Evolutionary conservation across 2,329 filamentous ascomycete genomes (phyloP).

Genomic region (Penicillium griseofulvum): DNA sequence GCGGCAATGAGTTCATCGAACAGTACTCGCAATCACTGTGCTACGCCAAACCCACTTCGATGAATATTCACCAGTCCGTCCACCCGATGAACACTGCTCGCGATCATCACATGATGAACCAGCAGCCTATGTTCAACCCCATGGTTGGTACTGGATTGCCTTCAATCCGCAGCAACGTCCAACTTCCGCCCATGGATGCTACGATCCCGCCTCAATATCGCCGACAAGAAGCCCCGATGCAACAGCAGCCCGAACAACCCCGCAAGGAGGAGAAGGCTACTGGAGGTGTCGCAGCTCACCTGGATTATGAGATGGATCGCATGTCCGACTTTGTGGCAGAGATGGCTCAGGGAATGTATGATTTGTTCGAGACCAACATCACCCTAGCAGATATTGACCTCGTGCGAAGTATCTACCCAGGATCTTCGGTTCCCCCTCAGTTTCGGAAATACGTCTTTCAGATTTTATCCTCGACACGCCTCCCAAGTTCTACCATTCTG

Average conservation of each 20-base stretch:
- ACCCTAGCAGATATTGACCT: slow-evolving; percentile 62
- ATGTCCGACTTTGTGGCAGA: slow-evolving; percentile 96
- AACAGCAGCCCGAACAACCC: slow-evolving; percentile 35
- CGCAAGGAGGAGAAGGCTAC: slow-evolving; percentile 65
- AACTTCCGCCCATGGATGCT: slow-evolving; percentile 42
- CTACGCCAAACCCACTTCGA: slow-evolving; percentile 38
- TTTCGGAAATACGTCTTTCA: slow-evolving; percentile 92
- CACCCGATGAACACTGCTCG: slow-evolving; percentile 33
- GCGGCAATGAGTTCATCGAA: slow-evolving; percentile 46
- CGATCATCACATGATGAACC: slow-evolving; percentile 34
- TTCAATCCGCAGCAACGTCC: slow-evolving; percentile 41
- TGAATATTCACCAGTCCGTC: slow-evolving; percentile 34
- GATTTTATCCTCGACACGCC: slow-evolving; percentile 82
- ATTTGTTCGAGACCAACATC: slow-evolving; percentile 54
- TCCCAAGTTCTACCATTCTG: slow-evolving; percentile 87
- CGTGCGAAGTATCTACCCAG: slow-evolving; percentile 61
- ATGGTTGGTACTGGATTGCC: slow-evolving; percentile 36
- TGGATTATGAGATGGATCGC: slow-evolving; percentile 94
- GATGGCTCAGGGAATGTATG: slow-evolving; percentile 75
- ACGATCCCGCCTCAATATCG: slow-evolving; percentile 44
- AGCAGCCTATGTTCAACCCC: slow-evolving; percentile 38
- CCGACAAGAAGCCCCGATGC: slow-evolving; percentile 37
- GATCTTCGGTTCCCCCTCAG: slow-evolving; percentile 62
- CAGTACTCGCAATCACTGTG: slow-evolving; percentile 46
- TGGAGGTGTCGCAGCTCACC: slow-evolving; percentile 86